Evolutionary conservation across 2,329 filamentous ascomycete species (phyloP).

Genomic region (Dissoconium aciculare): DNA sequence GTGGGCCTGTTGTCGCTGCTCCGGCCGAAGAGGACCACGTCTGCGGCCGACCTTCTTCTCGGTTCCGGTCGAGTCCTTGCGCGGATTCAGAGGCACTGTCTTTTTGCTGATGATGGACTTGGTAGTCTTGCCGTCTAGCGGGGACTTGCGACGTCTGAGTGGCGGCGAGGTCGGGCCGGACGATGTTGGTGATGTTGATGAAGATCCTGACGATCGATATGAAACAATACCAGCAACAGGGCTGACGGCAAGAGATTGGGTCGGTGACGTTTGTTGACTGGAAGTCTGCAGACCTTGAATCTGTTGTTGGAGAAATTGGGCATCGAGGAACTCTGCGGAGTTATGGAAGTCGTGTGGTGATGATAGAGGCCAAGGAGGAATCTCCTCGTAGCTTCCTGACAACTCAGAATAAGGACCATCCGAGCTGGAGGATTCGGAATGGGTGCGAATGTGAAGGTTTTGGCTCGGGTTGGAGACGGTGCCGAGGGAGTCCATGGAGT

Average conservation of each 20-base stretch:
- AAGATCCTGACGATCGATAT: slow-evolving; percentile 19
- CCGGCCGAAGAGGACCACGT: slow-evolving; percentile 76
- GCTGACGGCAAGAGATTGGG: slow-evolving; percentile 17
- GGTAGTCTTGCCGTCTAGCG: slow-evolving; percentile 58
- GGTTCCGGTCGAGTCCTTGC: slow-evolving; percentile 56
- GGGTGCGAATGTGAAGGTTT: slow-evolving; percentile 73
- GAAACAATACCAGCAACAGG: slow-evolving; percentile 13
- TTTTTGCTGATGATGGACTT: slow-evolving; percentile 65
- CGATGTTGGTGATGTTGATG: slow-evolving; percentile 22
- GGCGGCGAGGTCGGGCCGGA: slow-evolving; percentile 27
- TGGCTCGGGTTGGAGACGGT: slow-evolving; percentile 87
- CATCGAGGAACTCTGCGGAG: slow-evolving; percentile 44
- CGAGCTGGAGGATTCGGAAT: slow-evolving; percentile 71
- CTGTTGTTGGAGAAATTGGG: slow-evolving; percentile 5
- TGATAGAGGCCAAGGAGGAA: slow-evolving; percentile 55
- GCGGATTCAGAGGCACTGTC: slow-evolving; percentile 45
- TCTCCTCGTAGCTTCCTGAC: slow-evolving; percentile 70
- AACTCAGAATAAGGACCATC: slow-evolving; percentile 42
- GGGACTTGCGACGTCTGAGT: slow-evolving; percentile 48
- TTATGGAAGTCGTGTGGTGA: slow-evolving; percentile 62
- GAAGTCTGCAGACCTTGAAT: slow-evolving; percentile 5
- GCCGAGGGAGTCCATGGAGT: slow-evolving; percentile 49
- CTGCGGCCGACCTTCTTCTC: slow-evolving; percentile 91
- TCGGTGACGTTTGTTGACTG: background rate
- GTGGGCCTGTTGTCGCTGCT: slow-evolving; percentile 90